Evolutionary conservation across 2,329 filamentous ascomycete species (phyloP), one percentile per base, ranked within the genome.

Genomic region (Neopestalotiopsis sp.): DNA sequence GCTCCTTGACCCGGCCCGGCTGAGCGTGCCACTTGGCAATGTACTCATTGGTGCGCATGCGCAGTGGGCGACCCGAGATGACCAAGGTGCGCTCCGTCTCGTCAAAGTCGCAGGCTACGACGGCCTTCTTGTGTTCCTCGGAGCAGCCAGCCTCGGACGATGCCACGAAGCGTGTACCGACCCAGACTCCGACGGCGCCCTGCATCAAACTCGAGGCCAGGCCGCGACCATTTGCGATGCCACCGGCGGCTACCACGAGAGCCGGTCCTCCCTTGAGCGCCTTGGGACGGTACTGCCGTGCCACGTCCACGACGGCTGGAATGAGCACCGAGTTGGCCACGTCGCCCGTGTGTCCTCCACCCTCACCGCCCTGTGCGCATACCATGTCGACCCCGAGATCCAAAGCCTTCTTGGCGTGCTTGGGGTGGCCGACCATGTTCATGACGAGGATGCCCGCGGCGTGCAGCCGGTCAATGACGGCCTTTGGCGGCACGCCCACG

Each of bases 401-500:
- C 4, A 98, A 84, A 2, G 95, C 95, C 83, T 98, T 98, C 78
- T 91, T 88, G 0, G 95, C 95, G 79, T 98, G 95, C 78, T 92
- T 94, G 1, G 95, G 95, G 75, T 95, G 93, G 0, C 95, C 95
- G 24, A 98, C 94, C 95, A 98, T 98, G 80, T 98, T 98, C 94
- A 98, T 98, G 45, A 98, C 86, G 69, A 97, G 78, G 56, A 98
- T 92, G 0, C 92, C 93, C 0, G 92, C 91, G 9, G 86, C 85
- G 77, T 98, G 95, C 59, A 98, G 85, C 60, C 90, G 84, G 73
- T 93, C 90, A 68, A 98, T 92, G 4, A 95, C 89, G 68, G 84
- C 80, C 60, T 84, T 83, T 0, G 95, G 94, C 17, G 95, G 95
- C 28, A 98, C 92, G 9, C 95, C 95, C 0, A 98, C 94, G 1